These are phyloP conservation scores for Tranzscheliella williamsii DNA, from an alignment of 1,284 basidiomycete species.

Conservation along the genomic window DNA sequence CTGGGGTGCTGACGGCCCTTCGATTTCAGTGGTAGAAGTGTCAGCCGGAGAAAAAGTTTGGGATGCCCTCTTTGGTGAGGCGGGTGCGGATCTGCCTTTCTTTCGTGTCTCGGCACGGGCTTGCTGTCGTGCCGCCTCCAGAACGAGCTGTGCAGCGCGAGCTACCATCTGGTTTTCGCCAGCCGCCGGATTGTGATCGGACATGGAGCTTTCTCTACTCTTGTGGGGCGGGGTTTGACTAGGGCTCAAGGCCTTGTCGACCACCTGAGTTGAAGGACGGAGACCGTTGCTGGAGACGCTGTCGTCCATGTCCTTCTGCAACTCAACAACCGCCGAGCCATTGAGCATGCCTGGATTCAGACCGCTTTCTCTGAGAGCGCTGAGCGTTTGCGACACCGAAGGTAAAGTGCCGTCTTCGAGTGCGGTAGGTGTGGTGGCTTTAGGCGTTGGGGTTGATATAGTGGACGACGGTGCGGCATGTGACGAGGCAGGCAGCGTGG, in stretches of 20 bases:
- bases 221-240: neutral
- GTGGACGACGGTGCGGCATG: neutral
- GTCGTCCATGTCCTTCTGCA: neutral
- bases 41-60: constrained; percentile 13
- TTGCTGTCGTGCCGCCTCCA: constrained; percentile 40
- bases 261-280: neutral
- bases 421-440: neutral
- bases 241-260: neutral
- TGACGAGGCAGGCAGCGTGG: neutral
- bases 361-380: constrained; percentile 21
- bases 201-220: constrained; percentile 8
- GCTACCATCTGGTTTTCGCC: constrained; percentile 34
- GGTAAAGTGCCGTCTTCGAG: constrained; percentile 1
- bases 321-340: neutral
- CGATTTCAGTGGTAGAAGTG: constrained; percentile 4
- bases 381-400: constrained; percentile 24
- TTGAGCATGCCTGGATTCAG: constrained; percentile 19
- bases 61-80: constrained; percentile 25
- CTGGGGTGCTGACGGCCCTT: constrained; percentile 9
- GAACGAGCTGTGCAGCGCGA: constrained; percentile 37
- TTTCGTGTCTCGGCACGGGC: constrained; percentile 30
- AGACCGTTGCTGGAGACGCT: neutral
- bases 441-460: neutral
- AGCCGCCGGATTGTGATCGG: constrained; percentile 4
- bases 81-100: constrained; percentile 32